Evolutionary conservation across 2,329 filamentous ascomycete genomes (phyloP).

Genomic region (Knufia petricola): DNA sequence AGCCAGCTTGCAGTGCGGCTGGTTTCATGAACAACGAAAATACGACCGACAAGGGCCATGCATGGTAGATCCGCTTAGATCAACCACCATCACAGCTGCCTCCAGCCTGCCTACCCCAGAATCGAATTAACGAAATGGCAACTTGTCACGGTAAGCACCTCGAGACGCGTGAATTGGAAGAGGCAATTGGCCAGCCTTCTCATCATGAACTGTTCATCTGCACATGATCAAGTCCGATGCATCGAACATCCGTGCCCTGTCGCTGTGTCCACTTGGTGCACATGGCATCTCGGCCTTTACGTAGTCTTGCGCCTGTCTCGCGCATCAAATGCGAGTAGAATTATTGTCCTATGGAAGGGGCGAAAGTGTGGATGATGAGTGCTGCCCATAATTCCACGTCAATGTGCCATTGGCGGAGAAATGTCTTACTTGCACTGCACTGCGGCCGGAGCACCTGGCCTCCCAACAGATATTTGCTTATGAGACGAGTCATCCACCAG

Average conservation of each 20-base stretch:
- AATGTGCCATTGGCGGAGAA: background rate
- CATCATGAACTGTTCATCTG: too few relatives aligned
- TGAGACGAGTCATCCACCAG: background rate
- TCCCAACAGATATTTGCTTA: too few relatives aligned
- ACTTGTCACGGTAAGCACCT: background rate
- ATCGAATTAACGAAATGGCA: background rate
- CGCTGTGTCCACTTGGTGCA: background rate
- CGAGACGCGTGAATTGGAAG: too few relatives aligned
- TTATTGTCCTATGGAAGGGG: background rate
- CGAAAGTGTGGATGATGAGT: background rate
- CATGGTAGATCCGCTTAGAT: constrained; percentile 1
- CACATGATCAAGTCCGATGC: too few relatives aligned
- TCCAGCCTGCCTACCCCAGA: background rate
- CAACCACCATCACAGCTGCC: background rate
- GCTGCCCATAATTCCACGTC: too few relatives aligned
- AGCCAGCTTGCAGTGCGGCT: too few relatives aligned
- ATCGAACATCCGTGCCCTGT: too few relatives aligned
- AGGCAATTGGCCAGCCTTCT: too few relatives aligned
- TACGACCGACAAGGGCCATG: background rate
- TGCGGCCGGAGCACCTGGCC: too few relatives aligned
- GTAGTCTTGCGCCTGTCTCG: background rate
- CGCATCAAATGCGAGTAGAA: background rate
- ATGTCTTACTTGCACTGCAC: constrained; percentile 4
- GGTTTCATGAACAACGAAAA: background rate
- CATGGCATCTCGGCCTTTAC: background rate